Conservation (phyloP, 768 basidiomycete species). For the Tephrocybe sp. region DNA sequence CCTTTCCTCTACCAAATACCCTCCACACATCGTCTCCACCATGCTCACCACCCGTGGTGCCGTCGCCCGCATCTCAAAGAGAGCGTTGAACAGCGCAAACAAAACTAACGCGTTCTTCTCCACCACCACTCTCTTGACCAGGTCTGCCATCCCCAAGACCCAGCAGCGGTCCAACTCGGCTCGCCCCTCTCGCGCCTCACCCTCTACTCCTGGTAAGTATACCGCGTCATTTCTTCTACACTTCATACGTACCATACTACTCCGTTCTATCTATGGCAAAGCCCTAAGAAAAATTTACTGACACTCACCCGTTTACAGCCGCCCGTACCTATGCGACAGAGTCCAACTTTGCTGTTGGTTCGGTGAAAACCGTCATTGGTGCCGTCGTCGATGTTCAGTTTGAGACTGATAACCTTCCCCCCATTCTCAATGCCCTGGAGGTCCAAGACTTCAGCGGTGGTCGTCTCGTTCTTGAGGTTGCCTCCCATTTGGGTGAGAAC, state of each 20-base stretch:
- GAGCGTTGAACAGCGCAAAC: constrained; percentile 74
- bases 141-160: constrained; percentile 47
- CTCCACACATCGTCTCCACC: constrained; percentile 36
- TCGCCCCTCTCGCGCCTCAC: constrained; percentile 49
- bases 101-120: constrained; percentile 82
- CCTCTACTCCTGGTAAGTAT: constrained; percentile 54
- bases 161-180: constrained; percentile 45
- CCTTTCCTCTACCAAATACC: constrained; percentile 27
- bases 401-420: constrained; percentile 90
- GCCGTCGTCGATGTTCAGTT: constrained; percentile 99
- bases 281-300: constrained; percentile 2
- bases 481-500: constrained; percentile 98
- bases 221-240: constrained; percentile 3
- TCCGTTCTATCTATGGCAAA: constrained; percentile 7
- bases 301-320: constrained; percentile 27
- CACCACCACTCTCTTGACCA: constrained; percentile 61
- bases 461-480: constrained; percentile 98
- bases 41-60: constrained; percentile 89
- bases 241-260: constrained; percentile 7
- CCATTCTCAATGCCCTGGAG: constrained; percentile 98
- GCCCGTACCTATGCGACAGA: constrained; percentile 93
- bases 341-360: constrained; percentile 68
- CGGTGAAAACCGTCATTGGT: constrained; percentile 99
- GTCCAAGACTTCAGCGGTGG: constrained; percentile 93
- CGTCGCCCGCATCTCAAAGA: constrained; percentile 84